Evolutionary conservation across 225 moss, liverwort and hornwort genomes (phyloP), one percentile per base, ranked within the genome.

Genomic region (Straminergon stramineum): DNA sequence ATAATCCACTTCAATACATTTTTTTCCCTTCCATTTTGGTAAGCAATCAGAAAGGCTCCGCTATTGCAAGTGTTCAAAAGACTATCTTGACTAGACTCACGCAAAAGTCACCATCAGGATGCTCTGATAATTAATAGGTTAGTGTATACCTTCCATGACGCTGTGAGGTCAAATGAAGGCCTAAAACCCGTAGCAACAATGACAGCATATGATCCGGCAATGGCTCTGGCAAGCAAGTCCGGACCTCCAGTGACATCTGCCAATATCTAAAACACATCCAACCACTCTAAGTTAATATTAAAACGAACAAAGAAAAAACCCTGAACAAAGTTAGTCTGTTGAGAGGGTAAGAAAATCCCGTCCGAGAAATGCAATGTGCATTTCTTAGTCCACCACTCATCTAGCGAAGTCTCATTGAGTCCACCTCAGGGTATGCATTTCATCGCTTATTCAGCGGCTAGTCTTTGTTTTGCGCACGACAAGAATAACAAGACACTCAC

Each of bases 181-280:
- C 97, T 92, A 82, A 96, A 97, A 43, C 97, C 97, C 16, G 97
- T 97, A 20, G 97, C 96, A 60, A 95, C 95, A 73, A 97, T 89
- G 6, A 96, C 94, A 51, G 96, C 95, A 87, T 90, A 91, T 58
- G 95, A 95, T 56, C 95, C 95, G 13, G 91, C 94, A 83, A 97
- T 95, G 31, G 92, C 97, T 85, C 91, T 91, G 45, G 94, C 95
- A 70, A 97, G 95, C 86, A 95, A 93, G 64, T 95, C 94, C 41
- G 88, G 81, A 75, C 96, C 93, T 69, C 94, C 90, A 39, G 96
- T 97, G 41, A 97, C 97, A 92, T 97, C 97, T 84, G 97, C 96
- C 84, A 96, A 91, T 14, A 95, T 81, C 95, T 95, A 73, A 39
- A 52, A 86, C 78, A 89, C 32, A 85, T 55, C 48, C n/a, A 68